phyloP scores from a whole-genome alignment of 2,329 filamentous ascomycete species.

The Colletotrichum costaricense region DNA sequence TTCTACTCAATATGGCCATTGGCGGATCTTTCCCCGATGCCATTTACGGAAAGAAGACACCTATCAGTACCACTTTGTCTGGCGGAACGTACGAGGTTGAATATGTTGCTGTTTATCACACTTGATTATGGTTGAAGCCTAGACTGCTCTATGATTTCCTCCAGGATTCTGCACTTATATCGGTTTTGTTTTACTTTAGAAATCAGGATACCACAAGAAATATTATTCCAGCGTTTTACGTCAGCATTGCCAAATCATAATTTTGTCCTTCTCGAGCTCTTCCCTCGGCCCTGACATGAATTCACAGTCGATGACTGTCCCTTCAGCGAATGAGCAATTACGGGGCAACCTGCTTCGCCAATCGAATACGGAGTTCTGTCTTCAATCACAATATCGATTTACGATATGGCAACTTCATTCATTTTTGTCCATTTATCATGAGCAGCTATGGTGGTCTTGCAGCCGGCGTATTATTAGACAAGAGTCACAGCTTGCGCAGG shows the following conservation, averaged over 20 bases:
- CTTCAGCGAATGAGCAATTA: no score
- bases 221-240: background rate
- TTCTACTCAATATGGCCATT: slow-evolving; percentile 53
- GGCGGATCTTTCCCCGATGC: slow-evolving; percentile 51
- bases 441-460: no score
- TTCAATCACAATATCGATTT: no score
- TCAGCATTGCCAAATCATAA: background rate
- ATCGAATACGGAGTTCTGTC: no score
- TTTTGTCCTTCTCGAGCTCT: background rate
- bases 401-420: no score
- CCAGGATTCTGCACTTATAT: background rate
- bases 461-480: no score
- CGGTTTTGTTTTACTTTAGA: background rate
- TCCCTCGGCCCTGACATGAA: background rate
- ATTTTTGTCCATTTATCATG: no score
- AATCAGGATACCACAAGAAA: background rate
- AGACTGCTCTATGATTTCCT: background rate
- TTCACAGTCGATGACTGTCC: no score
- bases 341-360: no score
- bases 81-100: slow-evolving; percentile 2
- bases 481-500: no score
- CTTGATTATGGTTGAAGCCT: background rate
- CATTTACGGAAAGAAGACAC: slow-evolving; percentile 31
- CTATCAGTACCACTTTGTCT: background rate
- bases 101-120: slow-evolving; percentile 18